Base-by-base conservation (phyloP, 1,284 basidiomycete species). In the Naganishia sp. region DNA sequence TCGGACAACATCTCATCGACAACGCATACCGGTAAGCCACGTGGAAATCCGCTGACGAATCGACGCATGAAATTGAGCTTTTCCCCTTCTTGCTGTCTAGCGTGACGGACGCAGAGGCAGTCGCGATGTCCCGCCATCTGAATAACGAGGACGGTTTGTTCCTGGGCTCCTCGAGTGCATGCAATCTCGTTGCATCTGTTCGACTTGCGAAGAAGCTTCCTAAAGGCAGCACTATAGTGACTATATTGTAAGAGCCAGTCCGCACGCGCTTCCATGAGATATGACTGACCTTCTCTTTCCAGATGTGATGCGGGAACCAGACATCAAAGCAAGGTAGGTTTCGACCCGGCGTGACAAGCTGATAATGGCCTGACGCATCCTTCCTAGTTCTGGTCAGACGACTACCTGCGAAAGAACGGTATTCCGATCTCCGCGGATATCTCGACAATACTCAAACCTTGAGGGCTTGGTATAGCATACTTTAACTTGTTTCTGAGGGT, bases 111-210 rank as follows among this genome's bases (percentile, higher is more conserved):
- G 87, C 84, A 2, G 94, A 96, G 79, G 93, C 93, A 0, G 90
- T 95, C 39, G 86, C 88, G 18, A 95, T 96, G 92, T 90, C 92
- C 0, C 86, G 93, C 11, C 91, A 92, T 76, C 84, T 96, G 17
- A 90, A 94, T 3, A 81, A 87, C 55, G 82, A 92, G 66, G 96
- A 99, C 71, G 96, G 95, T 0, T 82, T 99, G 11, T 98, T 97
- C 80, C 83, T 99, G 25, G 96, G 96, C 5, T 97, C 93, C 0
- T 96, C 92, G 65, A 94, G 92, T 71, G 95, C 96, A 0, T 96
- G 94, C 75, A 99, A 99, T 76, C 84, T 98, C 41, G 87, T 97
- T 17, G 91, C 94, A 0, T 92, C 90, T 70, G 84, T 97, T 13
- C 88, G 88, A 71, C 81, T 92, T 6, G 87, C 85, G 0, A 88